Evolutionary conservation across 83 land plant genomes (phyloP), one percentile per base, ranked within the genome.

Genomic region (Isoetes engelmannii): DNA sequence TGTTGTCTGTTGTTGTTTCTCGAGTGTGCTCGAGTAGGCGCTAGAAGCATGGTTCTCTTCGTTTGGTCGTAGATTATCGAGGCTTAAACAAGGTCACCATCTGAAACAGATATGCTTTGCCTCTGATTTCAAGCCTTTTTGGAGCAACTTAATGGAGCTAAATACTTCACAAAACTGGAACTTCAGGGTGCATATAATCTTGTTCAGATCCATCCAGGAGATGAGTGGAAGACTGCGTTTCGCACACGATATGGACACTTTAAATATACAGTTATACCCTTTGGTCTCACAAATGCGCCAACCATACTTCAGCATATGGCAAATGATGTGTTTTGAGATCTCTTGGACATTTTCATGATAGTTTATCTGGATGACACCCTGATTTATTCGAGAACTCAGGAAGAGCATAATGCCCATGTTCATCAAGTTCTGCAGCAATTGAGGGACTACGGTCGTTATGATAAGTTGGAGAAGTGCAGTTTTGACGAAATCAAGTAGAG

Each of bases 321-420:
- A 69, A 72, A 75, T 43, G 45, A 64, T 5, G 61, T 76, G 6
- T 75, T 80, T 43, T 4, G 45, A 0, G 55, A 46, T 6, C 72
- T 47, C 49, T 62, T 81, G 0, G 83, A 73, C 64, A 45, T 67
- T n/a, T 80, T 75, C 68, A 63, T 80, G 4, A 43, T 79, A 4
- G 65, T 54, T 7, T 79, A 73, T 55, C 53, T 79, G 19, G 63
- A 75, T 65, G 79, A 76, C 54, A 80, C 72, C 19, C 49, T 80
- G 28, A 44, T 72, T 10, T 80, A 75, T 47, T 71, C 75, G 0
- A 0, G 15, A 5, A 67, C 4, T 17, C 0, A 28, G 4, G 70
- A 72, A 5, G 61, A 75, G 17, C 75, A 80, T 19, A 17, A 17
- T 7, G 17, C 70, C 37, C 76, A 75, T 51, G 45, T 80, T 4